A percentile compares a stretch with the other conserved stretches of the same genome.
Evolutionary conservation across 495 filamentous ascomycete genomes (phyloP).

Genomic region (Xylaria castorea): DNA sequence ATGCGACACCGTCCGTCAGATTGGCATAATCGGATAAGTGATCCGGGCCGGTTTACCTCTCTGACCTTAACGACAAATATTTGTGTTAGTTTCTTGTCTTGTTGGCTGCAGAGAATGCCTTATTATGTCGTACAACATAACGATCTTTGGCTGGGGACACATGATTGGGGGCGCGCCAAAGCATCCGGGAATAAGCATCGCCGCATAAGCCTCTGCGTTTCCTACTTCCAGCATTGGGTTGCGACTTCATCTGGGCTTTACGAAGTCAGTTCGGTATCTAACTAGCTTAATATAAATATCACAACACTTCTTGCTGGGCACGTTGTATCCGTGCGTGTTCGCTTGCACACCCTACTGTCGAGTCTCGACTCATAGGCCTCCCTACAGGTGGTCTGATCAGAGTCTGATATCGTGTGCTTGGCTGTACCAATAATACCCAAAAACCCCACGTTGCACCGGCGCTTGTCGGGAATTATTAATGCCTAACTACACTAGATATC

Average conservation of each 20-base stretch:
- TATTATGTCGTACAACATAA: background rate
- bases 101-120: slow-evolving; percentile 13
- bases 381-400: background rate
- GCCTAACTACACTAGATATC: too few species aligned
- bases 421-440: background rate
- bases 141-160: background rate
- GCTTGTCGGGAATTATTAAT: background rate
- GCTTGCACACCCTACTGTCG: background rate
- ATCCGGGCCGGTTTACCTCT: background rate
- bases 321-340: background rate
- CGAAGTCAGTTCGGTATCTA: background rate
- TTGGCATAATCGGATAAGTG: slow-evolving; percentile 15
- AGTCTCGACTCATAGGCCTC: background rate
- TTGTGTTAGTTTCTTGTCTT: background rate
- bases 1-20: slow-evolving; percentile 17
- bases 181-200: background rate
- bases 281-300: slow-evolving; percentile 12
- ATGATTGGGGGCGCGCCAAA: background rate
- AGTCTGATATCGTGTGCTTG: background rate
- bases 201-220: background rate
- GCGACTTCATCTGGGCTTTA: background rate
- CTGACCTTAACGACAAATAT: background rate
- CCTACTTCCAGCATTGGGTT: background rate
- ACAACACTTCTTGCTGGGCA: background rate
- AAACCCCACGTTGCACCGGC: background rate